Conservation (phyloP, 1,139 yeast species). For the Protomyces inouyei region DNA sequence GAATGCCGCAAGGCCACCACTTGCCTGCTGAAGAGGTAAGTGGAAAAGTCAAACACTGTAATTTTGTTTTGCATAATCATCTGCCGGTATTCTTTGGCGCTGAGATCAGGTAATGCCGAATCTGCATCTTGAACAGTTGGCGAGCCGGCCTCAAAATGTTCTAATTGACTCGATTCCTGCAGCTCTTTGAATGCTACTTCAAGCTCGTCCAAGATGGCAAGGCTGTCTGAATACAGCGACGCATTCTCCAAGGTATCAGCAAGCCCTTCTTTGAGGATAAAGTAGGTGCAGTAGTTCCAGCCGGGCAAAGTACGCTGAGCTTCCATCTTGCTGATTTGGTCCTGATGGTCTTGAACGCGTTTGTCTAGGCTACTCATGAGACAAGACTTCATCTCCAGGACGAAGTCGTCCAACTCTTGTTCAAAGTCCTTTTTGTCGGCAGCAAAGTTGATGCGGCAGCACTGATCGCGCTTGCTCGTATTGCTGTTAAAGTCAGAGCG, state of each 20-base stretch:
- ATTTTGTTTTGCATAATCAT: constrained; percentile 42
- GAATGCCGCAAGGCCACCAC: constrained; percentile 38
- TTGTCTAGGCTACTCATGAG: constrained; percentile 54
- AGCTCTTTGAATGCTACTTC: constrained; percentile 36
- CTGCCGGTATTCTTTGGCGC: constrained; percentile 34
- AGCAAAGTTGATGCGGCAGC: constrained; percentile 40
- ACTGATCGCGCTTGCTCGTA: constrained; percentile 38
- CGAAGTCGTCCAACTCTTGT: constrained; percentile 38
- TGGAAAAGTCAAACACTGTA: constrained; percentile 43
- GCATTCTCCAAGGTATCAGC: constrained; percentile 50
- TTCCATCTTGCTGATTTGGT: constrained; percentile 41
- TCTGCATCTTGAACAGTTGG: constrained; percentile 4
- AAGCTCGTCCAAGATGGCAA: constrained; percentile 47
- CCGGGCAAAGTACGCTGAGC: constrained; percentile 40
- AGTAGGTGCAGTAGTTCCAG: constrained; percentile 46
- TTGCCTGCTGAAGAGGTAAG: constrained; percentile 45
- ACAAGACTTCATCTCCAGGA: constrained; percentile 48
- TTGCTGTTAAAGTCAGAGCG: constrained; percentile 56
- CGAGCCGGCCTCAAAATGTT: neutral
- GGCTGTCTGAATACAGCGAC: constrained; percentile 55
- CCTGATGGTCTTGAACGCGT: constrained; percentile 46
- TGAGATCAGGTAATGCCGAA: constrained; percentile 5
- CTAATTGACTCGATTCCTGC: constrained; percentile 12
- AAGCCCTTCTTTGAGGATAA: constrained; percentile 47
- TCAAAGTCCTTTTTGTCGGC: constrained; percentile 41